Conservation (phyloP, 2,329 filamentous ascomycete genomes). For the Fusarium incarnatum region DNA sequence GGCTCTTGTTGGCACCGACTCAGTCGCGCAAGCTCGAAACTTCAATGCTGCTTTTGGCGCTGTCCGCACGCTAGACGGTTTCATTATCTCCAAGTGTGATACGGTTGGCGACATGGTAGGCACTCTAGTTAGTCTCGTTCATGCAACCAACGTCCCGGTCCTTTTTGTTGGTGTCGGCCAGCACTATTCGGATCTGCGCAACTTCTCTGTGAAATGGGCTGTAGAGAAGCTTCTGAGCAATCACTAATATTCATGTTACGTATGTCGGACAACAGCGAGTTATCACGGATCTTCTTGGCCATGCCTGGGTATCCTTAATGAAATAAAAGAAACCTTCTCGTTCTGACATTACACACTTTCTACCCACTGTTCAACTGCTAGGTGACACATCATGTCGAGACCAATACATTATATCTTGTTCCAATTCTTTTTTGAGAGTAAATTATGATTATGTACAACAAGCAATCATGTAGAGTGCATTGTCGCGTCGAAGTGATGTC, state of each 20-base stretch:
- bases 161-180: constrained; percentile 85
- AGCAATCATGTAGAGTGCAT: constrained; percentile 25
- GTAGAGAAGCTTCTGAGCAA: constrained; percentile 72
- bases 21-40: constrained; percentile 93
- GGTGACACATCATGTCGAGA: not conserved
- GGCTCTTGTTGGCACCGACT: constrained; percentile 95
- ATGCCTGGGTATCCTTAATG: constrained; percentile 11
- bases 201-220: constrained; percentile 77
- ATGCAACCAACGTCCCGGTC: constrained; percentile 95
- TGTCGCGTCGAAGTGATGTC: constrained; percentile 20
- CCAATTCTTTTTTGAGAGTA: constrained; percentile 33
- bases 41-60: constrained; percentile 94
- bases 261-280: not conserved
- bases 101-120: constrained; percentile 99
- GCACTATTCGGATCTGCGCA: constrained; percentile 75
- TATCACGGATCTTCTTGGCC: constrained; percentile 6
- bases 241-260: constrained; percentile 50
- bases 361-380: not conserved
- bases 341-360: not conserved
- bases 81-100: constrained; percentile 98
- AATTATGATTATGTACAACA: constrained; percentile 48
- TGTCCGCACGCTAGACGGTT: constrained; percentile 86
- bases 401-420: constrained; percentile 3
- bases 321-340: constrained; percentile 12
- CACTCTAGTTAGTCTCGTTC: constrained; percentile 95